phyloP scores from a whole-genome alignment of 1,284 basidiomycete genomes.

The Microbotryomycetes sp. region DNA sequence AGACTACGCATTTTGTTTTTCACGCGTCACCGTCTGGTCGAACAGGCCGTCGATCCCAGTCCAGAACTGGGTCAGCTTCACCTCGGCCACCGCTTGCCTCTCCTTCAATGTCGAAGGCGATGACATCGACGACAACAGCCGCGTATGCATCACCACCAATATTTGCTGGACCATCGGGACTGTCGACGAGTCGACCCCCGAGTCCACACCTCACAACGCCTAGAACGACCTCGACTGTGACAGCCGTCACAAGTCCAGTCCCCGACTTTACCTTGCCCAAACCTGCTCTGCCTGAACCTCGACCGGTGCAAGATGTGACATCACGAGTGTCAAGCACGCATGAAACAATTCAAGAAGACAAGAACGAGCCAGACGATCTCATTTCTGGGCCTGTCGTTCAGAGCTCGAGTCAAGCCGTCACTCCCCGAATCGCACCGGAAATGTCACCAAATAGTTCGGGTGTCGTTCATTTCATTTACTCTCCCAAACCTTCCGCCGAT shows the following conservation, averaged over 20 bases:
- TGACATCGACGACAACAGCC: neutral
- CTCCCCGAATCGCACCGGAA: neutral
- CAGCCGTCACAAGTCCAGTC: slow-evolving; percentile 7
- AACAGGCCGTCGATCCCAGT: neutral
- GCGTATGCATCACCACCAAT: neutral
- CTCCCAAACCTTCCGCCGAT: neutral
- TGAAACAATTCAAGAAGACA: neutral
- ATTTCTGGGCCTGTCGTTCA: neutral
- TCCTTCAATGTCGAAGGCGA: neutral
- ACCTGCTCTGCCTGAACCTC: neutral
- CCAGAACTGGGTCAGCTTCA: neutral
- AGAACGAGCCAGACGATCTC: neutral
- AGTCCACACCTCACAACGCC: slow-evolving; percentile 17
- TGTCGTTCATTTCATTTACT: slow-evolving; percentile 5
- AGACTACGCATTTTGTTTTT: neutral
- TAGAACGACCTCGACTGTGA: neutral
- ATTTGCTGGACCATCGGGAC: slow-evolving; percentile 8
- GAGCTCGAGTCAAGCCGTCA: neutral
- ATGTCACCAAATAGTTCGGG: neutral
- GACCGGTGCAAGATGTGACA: no score
- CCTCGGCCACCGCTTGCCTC: neutral
- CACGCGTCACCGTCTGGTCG: neutral
- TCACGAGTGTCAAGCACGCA: neutral
- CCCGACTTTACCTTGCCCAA: slow-evolving; percentile 15
- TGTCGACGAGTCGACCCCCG: slow-evolving; percentile 18